phyloP scores from a whole-genome alignment of 139 green algal species.

The Picochlorum sp. region DNA sequence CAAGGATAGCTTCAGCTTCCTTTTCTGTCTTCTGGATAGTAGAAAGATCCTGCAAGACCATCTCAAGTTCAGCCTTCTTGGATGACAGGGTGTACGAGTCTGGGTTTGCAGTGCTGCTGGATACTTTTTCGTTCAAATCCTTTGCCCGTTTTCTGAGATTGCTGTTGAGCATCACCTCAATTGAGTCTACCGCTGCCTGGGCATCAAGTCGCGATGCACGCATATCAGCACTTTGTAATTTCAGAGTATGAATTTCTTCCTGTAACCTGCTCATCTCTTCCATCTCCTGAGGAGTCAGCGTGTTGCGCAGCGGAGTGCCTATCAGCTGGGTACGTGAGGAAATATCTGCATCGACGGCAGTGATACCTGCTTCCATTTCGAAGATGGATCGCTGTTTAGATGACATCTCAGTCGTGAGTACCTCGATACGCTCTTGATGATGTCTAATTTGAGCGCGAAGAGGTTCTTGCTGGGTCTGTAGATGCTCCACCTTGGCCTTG shows the following conservation, averaged over 20 bases:
- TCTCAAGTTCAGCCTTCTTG: conserved; percentile 11
- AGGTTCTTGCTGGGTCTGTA: conserved; percentile 9
- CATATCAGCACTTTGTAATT: conserved; percentile 26
- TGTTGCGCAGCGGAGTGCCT: conserved; percentile 41
- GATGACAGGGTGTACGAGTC: conserved; percentile 27
- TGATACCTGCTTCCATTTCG: conserved; percentile 6
- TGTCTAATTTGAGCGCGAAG: conserved; percentile 23
- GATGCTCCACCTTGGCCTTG: conserved; percentile 22
- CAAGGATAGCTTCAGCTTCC: not conserved
- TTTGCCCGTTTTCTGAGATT: conserved; percentile 47
- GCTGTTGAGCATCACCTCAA: conserved; percentile 33
- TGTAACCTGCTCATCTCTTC: conserved; percentile 47
- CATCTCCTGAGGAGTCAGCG: conserved; percentile 56
- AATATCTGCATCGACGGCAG: conserved; percentile 27
- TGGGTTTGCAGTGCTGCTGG: conserved; percentile 16
- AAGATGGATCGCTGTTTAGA: not conserved
- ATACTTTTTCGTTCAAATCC: conserved; percentile 40
- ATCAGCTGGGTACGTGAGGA: conserved; percentile 41
- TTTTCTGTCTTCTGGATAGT: conserved; percentile 14
- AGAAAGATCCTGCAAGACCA: not conserved
- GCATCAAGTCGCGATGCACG: conserved; percentile 27
- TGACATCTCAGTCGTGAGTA: not conserved
- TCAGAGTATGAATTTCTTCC: conserved; percentile 23
- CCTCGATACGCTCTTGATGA: conserved; percentile 6
- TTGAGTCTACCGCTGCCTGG: conserved; percentile 20